phyloP scores from a whole-genome alignment of 768 basidiomycete genomes.

The Gloeopeniophorella convolvens region DNA sequence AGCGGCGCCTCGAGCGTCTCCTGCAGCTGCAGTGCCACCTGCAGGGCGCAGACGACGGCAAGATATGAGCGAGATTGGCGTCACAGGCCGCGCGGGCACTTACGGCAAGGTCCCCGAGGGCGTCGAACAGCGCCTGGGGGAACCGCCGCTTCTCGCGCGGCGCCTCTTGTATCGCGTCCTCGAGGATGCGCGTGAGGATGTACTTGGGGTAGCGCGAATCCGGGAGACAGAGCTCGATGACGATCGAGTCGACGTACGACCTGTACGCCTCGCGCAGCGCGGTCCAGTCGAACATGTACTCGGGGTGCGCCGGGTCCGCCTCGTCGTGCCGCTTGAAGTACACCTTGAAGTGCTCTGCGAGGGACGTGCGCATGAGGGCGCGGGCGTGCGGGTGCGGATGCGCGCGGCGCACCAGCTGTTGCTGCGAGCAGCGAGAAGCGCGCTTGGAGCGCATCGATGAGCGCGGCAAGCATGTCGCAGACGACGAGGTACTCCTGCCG shows the following conservation, averaged over 20 bases:
- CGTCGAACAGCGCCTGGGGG: conserved; percentile 74
- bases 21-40: conserved; percentile 63
- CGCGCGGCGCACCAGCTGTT: conserved; percentile 50
- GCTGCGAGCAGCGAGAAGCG: conserved; percentile 65
- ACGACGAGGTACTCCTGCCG: conserved; percentile 56
- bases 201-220: conserved; percentile 58
- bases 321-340: conserved; percentile 53
- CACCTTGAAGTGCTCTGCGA: conserved; percentile 59
- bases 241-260: conserved; percentile 79
- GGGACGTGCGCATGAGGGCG: not conserved
- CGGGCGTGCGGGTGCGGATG: conserved; percentile 3
- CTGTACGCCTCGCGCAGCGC: conserved; percentile 56
- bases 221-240: conserved; percentile 78
- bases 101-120: conserved; percentile 77
- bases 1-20: conserved; percentile 59
- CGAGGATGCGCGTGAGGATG: conserved; percentile 59
- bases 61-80: not conserved
- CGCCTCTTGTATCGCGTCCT: conserved; percentile 66
- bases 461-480: conserved; percentile 52
- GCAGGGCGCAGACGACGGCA: not conserved
- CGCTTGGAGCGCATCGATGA: conserved; percentile 57
- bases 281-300: conserved; percentile 60
- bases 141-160: conserved; percentile 71
- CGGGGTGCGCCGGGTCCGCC: conserved; percentile 38
- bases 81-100: conserved; percentile 17